These are phyloP conservation scores for Coemansia sp. DNA, from an alignment of 192 early-diverging fungal genomes.

Conservation along the genomic window DNA sequence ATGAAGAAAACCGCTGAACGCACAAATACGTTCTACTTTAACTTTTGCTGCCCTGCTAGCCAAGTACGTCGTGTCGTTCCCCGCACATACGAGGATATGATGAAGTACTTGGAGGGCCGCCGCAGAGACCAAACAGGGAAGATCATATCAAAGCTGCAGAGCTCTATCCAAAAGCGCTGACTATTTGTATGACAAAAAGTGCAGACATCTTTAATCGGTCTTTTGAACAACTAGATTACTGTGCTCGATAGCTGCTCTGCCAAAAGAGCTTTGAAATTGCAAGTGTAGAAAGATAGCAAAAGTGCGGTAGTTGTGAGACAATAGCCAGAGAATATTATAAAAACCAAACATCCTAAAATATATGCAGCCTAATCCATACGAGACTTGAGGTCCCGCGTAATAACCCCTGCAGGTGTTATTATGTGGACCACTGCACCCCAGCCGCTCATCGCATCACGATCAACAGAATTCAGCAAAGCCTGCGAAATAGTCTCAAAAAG, in stretches of 20 bases:
- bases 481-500: constrained; percentile 98
- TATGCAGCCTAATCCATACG: constrained; percentile 56
- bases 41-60: constrained; percentile 59
- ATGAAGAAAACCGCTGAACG: constrained; percentile 59
- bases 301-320: not conserved
- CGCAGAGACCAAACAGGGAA: constrained; percentile 58
- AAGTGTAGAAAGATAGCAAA: too few species aligned
- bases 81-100: constrained; percentile 78
- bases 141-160: constrained; percentile 51
- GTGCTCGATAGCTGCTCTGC: not conserved
- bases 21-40: constrained; percentile 91
- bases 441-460: constrained; percentile 91
- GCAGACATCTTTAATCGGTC: not conserved
- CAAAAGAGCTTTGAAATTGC: not conserved
- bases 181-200: not conserved
- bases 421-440: constrained; percentile 97
- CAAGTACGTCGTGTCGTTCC: constrained; percentile 69
- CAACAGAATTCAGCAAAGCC: constrained; percentile 89
- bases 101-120: constrained; percentile 78
- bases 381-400: constrained; percentile 83
- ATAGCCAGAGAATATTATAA: constrained; percentile 2
- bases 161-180: constrained; percentile 29
- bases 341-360: constrained; percentile 1
- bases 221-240: not conserved
- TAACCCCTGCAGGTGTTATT: constrained; percentile 85